Percentiles rank a stretch among this genome's conserved stretches.
Evolutionary conservation across 257 asterid species (phyloP).

Genomic region (Solanum infundibuliforme): DNA sequence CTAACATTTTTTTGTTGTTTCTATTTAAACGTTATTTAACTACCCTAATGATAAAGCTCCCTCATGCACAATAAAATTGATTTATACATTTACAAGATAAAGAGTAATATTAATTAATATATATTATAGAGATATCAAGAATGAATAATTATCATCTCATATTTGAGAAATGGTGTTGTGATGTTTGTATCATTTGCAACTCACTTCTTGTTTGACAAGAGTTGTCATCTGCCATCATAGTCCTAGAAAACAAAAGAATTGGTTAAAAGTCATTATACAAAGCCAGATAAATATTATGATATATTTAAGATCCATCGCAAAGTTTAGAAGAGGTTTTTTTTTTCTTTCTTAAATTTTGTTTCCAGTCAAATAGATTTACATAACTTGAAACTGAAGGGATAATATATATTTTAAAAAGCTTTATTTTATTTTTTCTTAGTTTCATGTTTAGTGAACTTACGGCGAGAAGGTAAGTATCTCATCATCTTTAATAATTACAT

Average conservation of each 20-base stretch:
- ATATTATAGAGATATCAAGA: neutral
- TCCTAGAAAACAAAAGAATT: constrained; percentile 23
- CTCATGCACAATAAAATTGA: neutral
- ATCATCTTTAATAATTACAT: neutral
- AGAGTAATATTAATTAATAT: neutral
- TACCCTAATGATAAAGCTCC: neutral
- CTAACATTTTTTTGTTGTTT: neutral
- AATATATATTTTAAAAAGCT: neutral
- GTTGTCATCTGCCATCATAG: constrained; percentile 41
- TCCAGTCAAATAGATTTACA: neutral
- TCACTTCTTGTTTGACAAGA: constrained; percentile 64
- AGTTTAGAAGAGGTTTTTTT: neutral
- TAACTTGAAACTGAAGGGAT: neutral
- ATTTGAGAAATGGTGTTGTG: constrained; percentile 67
- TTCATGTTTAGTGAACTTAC: neutral
- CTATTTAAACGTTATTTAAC: neutral
- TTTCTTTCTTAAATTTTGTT: neutral
- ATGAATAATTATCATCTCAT: constrained; percentile 16
- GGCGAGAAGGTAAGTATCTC: neutral
- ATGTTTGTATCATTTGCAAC: constrained; percentile 60
- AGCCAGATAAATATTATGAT: neutral
- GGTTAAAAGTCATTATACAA: neutral
- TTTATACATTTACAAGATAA: neutral
- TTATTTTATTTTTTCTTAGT: neutral
- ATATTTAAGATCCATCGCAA: neutral